Evolutionary conservation across 2,329 filamentous ascomycete genomes (phyloP), one percentile per base, ranked within the genome.

Genomic region (Iodosphaeria phyllophila): DNA sequence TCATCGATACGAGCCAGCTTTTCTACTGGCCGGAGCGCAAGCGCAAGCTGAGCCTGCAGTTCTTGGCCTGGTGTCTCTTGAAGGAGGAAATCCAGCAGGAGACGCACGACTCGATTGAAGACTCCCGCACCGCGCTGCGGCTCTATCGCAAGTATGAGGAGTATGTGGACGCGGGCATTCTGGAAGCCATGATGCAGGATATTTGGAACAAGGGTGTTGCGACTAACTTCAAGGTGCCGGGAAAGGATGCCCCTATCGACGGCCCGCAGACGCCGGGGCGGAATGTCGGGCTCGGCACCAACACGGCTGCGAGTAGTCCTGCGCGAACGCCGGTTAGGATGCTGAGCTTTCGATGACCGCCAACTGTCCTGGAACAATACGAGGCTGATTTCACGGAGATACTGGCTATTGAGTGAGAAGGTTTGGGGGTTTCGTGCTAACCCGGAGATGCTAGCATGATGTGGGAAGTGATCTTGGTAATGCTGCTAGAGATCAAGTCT

Each of bases 91-190:
- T 98, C 32, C 91, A 98, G 50, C 64, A 80, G 41, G 77, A 82
- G 35, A 82, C 74, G 5, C 91, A 98, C 50, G 89, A 98, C 50
- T 86, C 76, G 8, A 91, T 98, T 36, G 89, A 95, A 48, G 89
- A 98, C 46, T 84, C 89, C 1, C 66, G 77, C 14, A 93, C 86
- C 20, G 89, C 91, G 0, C 59, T 95, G 20, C 79, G 82, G 44
- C 58, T 98, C 6, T 98, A 74, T 41, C 66, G 76, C 22, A 93
- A 92, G 47, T 93, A 83, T 48, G 63, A 80, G 33, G 84, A 95
- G 51, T 95, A 79, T 40, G 60, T 75, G 26, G 82, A 91, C 36
- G 82, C 80, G 0, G 86, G 84, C 0, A 71, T 92, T 4, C 54
- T 92, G 25, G 74, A 89, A 39, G 58, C 69, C 18, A 89, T 89